phyloP scores from a whole-genome alignment of 441 rosid genomes.

The Erodium trifolium region DNA sequence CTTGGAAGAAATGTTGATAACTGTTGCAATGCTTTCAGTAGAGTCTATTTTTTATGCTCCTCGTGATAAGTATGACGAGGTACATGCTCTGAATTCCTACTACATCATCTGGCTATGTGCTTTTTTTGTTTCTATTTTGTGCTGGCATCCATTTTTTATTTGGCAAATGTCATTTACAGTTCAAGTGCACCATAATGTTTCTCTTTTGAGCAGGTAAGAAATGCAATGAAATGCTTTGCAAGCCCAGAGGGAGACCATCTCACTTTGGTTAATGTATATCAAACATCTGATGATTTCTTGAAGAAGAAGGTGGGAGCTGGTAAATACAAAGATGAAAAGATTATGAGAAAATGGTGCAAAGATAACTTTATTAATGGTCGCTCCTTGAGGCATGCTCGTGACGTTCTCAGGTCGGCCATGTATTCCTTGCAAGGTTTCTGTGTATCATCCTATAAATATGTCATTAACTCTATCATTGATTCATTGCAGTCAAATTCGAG shows the following conservation, averaged over 20 bases:
- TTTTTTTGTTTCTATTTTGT: neutral
- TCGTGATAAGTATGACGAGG: slow-evolving; percentile 77
- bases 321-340: slow-evolving; percentile 42
- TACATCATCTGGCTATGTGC: neutral
- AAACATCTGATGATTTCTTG: too few species aligned
- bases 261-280: too few species aligned
- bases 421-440: slow-evolving; percentile 10
- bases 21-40: slow-evolving; percentile 84
- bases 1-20: slow-evolving; percentile 85
- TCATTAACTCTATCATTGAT: slow-evolving; percentile 15
- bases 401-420: slow-evolving; percentile 56
- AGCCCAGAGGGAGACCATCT: too few species aligned
- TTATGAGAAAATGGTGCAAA: slow-evolving; percentile 80
- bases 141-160: slow-evolving; percentile 2
- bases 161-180: neutral
- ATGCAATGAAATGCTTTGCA: too few species aligned
- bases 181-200: too few species aligned
- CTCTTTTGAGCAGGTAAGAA: neutral
- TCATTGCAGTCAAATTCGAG: slow-evolving; percentile 68
- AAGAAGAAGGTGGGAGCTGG: neutral
- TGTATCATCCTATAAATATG: neutral
- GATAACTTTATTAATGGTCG: slow-evolving; percentile 69
- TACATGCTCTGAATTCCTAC: slow-evolving; percentile 14
- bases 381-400: slow-evolving; percentile 72
- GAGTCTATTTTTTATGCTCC: slow-evolving; percentile 79